phyloP scores from a whole-genome alignment of 1,284 basidiomycete genomes.

The Thecaphora thlaspeos region DNA sequence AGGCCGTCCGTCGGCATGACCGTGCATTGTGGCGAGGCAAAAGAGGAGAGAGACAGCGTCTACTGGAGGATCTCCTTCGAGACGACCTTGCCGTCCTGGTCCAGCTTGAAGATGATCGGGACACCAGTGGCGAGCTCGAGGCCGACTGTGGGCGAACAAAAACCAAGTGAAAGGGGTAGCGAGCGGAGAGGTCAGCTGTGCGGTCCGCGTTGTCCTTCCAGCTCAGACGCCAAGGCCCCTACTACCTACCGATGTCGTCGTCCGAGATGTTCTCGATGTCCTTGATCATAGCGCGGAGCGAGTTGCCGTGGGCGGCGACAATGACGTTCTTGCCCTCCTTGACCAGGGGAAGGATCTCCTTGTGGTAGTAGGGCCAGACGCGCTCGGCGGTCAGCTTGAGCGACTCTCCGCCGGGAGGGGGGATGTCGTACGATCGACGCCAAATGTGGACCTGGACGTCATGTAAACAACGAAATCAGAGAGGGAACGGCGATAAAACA shows the following conservation, averaged over 20 bases:
- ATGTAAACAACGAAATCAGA: too few species aligned
- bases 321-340: conserved; percentile 59
- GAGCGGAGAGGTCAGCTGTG: not conserved
- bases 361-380: conserved; percentile 60
- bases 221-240: too few species aligned
- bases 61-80: conserved; percentile 54
- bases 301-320: conserved; percentile 61
- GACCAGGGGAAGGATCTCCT: conserved; percentile 58
- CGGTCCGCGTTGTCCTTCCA: too few species aligned
- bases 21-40: too few species aligned
- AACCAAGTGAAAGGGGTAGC: not conserved
- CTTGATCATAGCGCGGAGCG: conserved; percentile 59
- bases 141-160: conserved; percentile 39
- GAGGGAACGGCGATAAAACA: too few species aligned
- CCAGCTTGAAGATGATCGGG: conserved; percentile 60
- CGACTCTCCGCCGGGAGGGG: conserved; percentile 60
- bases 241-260: conserved; percentile 56
- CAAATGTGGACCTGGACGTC: conserved; percentile 57
- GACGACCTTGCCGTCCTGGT: conserved; percentile 53
- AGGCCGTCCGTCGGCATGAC: too few species aligned
- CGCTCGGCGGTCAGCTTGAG: conserved; percentile 60
- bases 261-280: conserved; percentile 57
- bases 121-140: conserved; percentile 60
- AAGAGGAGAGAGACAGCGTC: not conserved
- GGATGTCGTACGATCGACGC: conserved; percentile 58